These are phyloP conservation scores for Niebla homalea DNA, from an alignment of 495 filamentous ascomycete species.

Conservation along the genomic window DNA sequence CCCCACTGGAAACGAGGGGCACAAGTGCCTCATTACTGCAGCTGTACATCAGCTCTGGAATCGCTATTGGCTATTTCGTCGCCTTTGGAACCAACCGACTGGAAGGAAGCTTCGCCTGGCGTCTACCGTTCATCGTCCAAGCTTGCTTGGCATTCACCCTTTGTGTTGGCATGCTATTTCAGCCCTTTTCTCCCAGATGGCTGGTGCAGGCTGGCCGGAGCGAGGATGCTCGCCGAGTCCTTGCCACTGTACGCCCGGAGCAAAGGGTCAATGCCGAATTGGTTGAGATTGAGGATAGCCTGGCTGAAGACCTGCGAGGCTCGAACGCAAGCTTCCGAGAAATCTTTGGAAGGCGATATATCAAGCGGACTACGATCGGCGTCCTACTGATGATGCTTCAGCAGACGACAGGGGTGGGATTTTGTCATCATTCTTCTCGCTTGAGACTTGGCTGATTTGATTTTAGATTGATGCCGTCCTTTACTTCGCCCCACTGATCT, in stretches of 20 bases:
- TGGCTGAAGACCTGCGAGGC: neutral
- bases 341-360: neutral
- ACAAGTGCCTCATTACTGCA: neutral
- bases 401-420: neutral
- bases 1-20: neutral
- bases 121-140: neutral
- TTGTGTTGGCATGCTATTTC: neutral
- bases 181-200: neutral
- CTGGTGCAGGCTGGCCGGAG: neutral
- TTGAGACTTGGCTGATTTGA: neutral
- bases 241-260: no score
- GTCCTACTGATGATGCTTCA: neutral
- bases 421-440: neutral
- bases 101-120: neutral
- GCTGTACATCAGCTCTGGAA: neutral
- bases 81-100: neutral
- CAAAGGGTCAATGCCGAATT: neutral
- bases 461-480: neutral
- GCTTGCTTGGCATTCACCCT: neutral
- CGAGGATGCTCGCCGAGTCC: no score
- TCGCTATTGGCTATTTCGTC: neutral
- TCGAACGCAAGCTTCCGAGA: neutral
- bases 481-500: constrained; percentile 40
- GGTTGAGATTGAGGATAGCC: neutral
- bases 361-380: neutral